Percentiles rank a stretch among this genome's conserved stretches.
These are phyloP conservation scores for Epichloe coenophiala DNA, from an alignment of 2,329 filamentous ascomycete species.

Conservation along the genomic window DNA sequence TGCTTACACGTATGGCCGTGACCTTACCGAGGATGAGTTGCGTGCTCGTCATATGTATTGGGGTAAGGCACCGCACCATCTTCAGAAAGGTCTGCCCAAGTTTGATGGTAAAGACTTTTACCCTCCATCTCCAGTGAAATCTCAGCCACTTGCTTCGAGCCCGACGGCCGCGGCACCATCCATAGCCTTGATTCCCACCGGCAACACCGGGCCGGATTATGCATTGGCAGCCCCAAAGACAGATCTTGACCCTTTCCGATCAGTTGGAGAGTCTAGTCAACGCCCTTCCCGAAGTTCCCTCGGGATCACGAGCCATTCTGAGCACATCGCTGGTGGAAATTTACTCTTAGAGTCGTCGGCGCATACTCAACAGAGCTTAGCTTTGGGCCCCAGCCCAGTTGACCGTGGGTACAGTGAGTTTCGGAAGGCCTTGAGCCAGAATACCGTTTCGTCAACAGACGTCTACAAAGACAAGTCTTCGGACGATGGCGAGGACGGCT, in stretches of 20 bases:
- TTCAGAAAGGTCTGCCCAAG: constrained; percentile 41
- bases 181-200: neutral
- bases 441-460: constrained; percentile 1
- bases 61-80: constrained; percentile 39
- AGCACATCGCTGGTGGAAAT: constrained; percentile 15
- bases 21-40: constrained; percentile 45
- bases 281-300: constrained; percentile 11
- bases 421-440: constrained; percentile 11
- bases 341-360: constrained; percentile 10
- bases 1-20: constrained; percentile 42
- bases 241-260: constrained; percentile 11
- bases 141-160: neutral
- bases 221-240: constrained; percentile 1
- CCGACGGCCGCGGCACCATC: neutral
- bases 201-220: constrained; percentile 2
- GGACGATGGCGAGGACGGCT: constrained; percentile 21
- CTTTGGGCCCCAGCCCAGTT: constrained; percentile 12
- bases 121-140: constrained; percentile 33
- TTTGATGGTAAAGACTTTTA: constrained; percentile 55
- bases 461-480: constrained; percentile 14
- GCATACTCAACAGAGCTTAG: constrained; percentile 11
- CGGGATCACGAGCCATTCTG: constrained; percentile 20
- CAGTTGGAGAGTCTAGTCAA: constrained; percentile 7
- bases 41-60: constrained; percentile 47
- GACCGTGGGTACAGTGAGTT: constrained; percentile 16